A percentile compares a stretch with the other conserved stretches of the same genome.
Evolutionary conservation across 129 eudicot genomes (phyloP).

Genomic region (Flaveria linearis): DNA sequence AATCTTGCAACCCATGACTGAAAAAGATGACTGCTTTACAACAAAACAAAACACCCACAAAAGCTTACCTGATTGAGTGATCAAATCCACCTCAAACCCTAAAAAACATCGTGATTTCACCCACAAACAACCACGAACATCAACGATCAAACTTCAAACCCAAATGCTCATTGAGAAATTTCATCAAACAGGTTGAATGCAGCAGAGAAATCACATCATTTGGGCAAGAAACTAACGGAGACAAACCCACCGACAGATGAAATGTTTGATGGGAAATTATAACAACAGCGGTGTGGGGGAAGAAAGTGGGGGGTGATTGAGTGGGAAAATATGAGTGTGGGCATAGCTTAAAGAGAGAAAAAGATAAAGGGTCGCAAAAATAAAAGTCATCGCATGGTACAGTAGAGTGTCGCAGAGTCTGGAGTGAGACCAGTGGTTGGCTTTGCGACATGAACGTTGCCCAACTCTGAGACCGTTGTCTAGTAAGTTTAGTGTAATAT

Average conservation of each 20-base stretch:
- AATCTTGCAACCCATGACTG: background rate
- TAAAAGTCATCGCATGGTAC: conserved; percentile 25
- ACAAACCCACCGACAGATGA: conserved; percentile 31
- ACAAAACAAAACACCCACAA: background rate
- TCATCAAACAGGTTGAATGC: conserved; percentile 29
- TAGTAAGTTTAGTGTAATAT: background rate
- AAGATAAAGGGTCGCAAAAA: conserved; percentile 23
- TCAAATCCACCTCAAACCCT: background rate
- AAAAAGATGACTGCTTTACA: background rate
- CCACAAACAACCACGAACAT: background rate
- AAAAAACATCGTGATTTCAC: background rate
- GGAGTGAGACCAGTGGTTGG: background rate
- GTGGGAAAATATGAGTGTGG: conserved; percentile 29
- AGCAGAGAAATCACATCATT: conserved; percentile 7
- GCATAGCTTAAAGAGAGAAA: conserved; percentile 24
- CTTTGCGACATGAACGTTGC: conserved; percentile 17
- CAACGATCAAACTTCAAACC: background rate
- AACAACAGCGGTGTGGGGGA: conserved; percentile 23
- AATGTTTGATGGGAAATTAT: background rate
- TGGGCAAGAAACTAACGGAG: conserved; percentile 2
- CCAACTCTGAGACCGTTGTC: background rate
- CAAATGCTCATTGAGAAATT: conserved; percentile 23
- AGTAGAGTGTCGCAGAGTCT: conserved; percentile 16
- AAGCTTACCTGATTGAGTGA: background rate
- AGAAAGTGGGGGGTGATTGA: conserved; percentile 28